Conservation (phyloP, 2,329 filamentous ascomycete genomes). For the Rugonectria rugulosa region DNA sequence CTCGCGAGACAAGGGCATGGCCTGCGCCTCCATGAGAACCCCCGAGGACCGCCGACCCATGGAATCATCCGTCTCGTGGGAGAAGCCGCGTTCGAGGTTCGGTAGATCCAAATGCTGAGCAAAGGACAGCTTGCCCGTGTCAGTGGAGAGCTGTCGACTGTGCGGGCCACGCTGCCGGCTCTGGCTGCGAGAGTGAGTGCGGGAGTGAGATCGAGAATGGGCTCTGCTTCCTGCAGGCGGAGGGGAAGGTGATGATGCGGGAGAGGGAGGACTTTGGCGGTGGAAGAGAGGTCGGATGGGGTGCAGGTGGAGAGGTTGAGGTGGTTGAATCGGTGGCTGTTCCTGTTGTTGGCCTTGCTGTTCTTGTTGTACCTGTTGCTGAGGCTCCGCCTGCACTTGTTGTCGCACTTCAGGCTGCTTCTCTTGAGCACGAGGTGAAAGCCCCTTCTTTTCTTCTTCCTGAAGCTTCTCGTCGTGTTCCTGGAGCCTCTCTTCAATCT, state of each 20-base stretch:
- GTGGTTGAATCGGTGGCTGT: not conserved
- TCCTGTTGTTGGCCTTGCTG: not conserved
- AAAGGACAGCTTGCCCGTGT: conserved; percentile 29
- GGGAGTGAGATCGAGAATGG: conserved; percentile 7
- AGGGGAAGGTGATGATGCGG: conserved; percentile 23
- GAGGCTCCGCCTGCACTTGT: not conserved
- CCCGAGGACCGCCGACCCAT: conserved; percentile 41
- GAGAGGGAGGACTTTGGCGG: conserved; percentile 10
- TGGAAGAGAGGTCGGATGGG: conserved; percentile 31
- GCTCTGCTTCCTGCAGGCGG: conserved; percentile 10
- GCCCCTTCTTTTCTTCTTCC: not conserved
- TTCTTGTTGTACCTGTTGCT: not conserved
- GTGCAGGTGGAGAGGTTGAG: conserved; percentile 24
- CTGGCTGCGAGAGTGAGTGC: conserved; percentile 4
- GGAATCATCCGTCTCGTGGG: conserved; percentile 42
- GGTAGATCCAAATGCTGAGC: conserved; percentile 32
- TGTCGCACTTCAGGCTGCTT: conserved; percentile 11
- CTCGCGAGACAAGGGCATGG: conserved; percentile 49
- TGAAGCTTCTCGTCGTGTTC: not conserved
- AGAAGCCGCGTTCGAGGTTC: conserved; percentile 32
- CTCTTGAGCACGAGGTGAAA: not conserved
- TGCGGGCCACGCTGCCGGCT: conserved; percentile 7
- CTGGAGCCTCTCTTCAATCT: not conserved
- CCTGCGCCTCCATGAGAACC: conserved; percentile 55
- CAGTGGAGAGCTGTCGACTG: conserved; percentile 2